A percentile compares a stretch with the other conserved stretches of the same genome.
phyloP scores from a whole-genome alignment of 352 stramenopile species.

The Nothophytophthora sp. region DNA sequence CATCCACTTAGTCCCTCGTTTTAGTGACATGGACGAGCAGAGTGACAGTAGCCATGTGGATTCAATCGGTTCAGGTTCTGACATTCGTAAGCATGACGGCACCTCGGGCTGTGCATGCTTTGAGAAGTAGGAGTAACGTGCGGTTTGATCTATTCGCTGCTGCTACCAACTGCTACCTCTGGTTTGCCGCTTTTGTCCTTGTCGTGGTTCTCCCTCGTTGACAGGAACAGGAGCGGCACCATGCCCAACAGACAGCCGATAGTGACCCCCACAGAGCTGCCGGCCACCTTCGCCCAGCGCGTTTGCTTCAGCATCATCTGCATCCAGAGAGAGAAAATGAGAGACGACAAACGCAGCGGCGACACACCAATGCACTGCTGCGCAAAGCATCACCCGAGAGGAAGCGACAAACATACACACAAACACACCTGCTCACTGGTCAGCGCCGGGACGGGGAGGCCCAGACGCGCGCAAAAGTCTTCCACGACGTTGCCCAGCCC shows the following conservation, averaged over 20 bases:
- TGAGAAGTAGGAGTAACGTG: too few relatives aligned
- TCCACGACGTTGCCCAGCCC: slow-evolving; percentile 85
- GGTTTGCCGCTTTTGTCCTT: slow-evolving; percentile 3
- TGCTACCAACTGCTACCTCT: neutral
- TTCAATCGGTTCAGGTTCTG: too few relatives aligned
- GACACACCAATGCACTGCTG: neutral
- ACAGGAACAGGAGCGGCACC: slow-evolving; percentile 72
- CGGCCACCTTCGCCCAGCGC: slow-evolving; percentile 62
- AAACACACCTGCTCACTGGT: slow-evolving; percentile 53
- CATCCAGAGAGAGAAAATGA: slow-evolving; percentile 1
- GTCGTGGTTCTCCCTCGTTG: slow-evolving; percentile 47
- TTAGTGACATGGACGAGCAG: too few relatives aligned
- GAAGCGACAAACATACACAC: neutral
- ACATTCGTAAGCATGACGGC: too few relatives aligned
- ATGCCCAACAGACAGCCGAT: slow-evolving; percentile 82
- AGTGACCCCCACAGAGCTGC: slow-evolving; percentile 68
- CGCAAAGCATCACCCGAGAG: too few relatives aligned
- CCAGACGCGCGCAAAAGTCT: slow-evolving; percentile 64
- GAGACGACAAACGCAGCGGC: neutral
- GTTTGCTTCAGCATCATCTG: slow-evolving; percentile 68
- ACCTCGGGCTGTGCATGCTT: too few relatives aligned
- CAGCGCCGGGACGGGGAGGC: slow-evolving; percentile 57
- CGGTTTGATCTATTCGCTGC: slow-evolving; percentile 7
- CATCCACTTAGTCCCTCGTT: too few relatives aligned
- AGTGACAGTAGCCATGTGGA: slow-evolving; percentile 15